Evolutionary conservation across 805 yeast genomes (phyloP), one percentile per base, ranked within the genome.

Genomic region (Candida manassasensis): DNA sequence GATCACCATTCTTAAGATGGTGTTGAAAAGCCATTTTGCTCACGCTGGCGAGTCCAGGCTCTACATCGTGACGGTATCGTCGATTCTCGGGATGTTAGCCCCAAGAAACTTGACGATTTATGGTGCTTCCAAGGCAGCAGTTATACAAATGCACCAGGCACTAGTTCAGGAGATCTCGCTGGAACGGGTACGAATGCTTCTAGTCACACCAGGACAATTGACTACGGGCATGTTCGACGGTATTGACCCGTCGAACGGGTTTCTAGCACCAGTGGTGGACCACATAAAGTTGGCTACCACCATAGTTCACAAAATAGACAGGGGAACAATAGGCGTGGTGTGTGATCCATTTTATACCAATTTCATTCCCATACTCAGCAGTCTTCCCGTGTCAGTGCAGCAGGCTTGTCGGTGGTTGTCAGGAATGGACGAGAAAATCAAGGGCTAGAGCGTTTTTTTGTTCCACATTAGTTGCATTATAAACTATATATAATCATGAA

Each of bases 191-290:
- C 45, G 63, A 4, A 41, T 65, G 19, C 54, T 70, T 11, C 48
- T 69, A 8, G 67, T 74, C 5, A 40, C 63, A 2, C 77, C 80
- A 0, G 81, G 81, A 2, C 81, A 75, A 47, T 48, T 75, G 19
- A 55, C 62, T 29, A 60, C 76, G 0, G 49, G 45, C 7, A 73
- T 75, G 79, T 75, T 75, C 43, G 43, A 46, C 2, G 77, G 73
- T 43, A 69, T 73, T 6, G 43, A 49, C 2, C 69, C 71, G 3
- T 55, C 65, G 6, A 52, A 55, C 27, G 42, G 41, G 19, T 72
- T 73, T 39, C 47, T 75, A 29, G 78, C 79, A 0, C 81, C 81
- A 0, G 25, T 72, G 6, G 63, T 73, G 0, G 61, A 64, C 35
- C 66, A 59, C 33, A 21, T 28, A 1, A 48, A 50, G 19, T 49